Evolutionary conservation across 2,329 filamentous ascomycete species (phyloP), one percentile per base, ranked within the genome.

Genomic region (Fusarium tupiense): DNA sequence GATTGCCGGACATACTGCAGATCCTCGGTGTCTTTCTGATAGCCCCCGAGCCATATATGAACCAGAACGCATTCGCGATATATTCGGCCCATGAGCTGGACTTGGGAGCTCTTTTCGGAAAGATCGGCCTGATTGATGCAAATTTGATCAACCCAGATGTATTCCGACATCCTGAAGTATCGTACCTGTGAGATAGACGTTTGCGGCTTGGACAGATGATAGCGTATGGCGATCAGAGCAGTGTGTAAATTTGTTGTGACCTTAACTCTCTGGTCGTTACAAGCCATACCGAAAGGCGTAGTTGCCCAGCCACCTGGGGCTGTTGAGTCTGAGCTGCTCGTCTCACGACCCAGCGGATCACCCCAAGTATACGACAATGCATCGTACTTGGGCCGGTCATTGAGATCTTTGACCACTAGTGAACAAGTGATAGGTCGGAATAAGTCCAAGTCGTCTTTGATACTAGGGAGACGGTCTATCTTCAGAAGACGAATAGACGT

Each of bases 341-440:
- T 10, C 24, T 46, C 44, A 46, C 24, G 17, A 6, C 44, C 24
- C 8, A 46, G 0, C 1, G 44, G 44, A 20, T 46, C 8, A 20
- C 19, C 44, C 24, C 44, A 46, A 4, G 44, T 14, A 5, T 26
- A 46, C 12, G 24, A 46, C 5, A 46, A 6, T 9, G 24, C 8
- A 46, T 20, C 8, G 44, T 46, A 46, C 20, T 3, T 20, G 0
- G 24, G 44, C 0, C 0, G 6, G 0, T 26, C 12, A 0, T 10
- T 26, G 2, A 46, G 44, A 9, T 46, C 44, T 5, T 20, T 26
- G 44, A 46, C 2, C 24, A 46, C 44, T 2, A 46, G 8, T 14
- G 44, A 46, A 14, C 44, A 46, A 0, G 17, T 26, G 4, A 47
- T 20, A 7, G 44, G 24, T 29, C 8, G 12, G 12, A 29, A 20